Evolutionary conservation across 192 early-diverging fungal species (phyloP).

Genomic region (Coemansia sp.): DNA sequence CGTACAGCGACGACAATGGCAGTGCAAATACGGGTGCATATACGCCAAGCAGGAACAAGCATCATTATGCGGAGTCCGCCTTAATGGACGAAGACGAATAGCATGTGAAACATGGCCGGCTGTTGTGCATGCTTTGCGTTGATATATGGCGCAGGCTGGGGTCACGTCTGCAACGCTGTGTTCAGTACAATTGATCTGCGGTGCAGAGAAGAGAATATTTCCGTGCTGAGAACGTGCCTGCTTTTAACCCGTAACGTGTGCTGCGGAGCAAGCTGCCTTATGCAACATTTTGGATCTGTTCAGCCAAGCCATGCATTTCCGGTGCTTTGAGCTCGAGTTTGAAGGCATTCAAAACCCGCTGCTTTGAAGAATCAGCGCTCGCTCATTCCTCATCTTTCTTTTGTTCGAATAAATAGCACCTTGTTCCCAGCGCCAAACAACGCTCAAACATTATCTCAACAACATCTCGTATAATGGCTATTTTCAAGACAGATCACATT

Average conservation of each 20-base stretch:
- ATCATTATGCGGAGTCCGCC: background rate
- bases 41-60: background rate
- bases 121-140: background rate
- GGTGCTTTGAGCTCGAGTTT: background rate
- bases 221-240: too few relatives aligned
- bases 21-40: background rate
- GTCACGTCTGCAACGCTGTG: background rate
- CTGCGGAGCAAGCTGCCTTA: background rate
- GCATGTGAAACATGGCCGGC: background rate
- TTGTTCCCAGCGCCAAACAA: too few relatives aligned
- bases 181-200: background rate
- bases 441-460: too few relatives aligned
- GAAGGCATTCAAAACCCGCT: background rate
- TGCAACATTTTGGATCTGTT: background rate
- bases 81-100: constrained; percentile 6
- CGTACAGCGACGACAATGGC: background rate
- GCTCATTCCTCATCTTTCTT: too few relatives aligned
- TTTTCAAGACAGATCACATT: background rate
- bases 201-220: background rate
- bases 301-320: background rate
- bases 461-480: background rate
- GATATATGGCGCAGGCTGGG: too few relatives aligned
- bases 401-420: too few relatives aligned
- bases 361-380: background rate
- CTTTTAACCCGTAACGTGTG: background rate